phyloP scores from a whole-genome alignment of 2,329 filamentous ascomycete species.

The Diplodia seriata region DNA sequence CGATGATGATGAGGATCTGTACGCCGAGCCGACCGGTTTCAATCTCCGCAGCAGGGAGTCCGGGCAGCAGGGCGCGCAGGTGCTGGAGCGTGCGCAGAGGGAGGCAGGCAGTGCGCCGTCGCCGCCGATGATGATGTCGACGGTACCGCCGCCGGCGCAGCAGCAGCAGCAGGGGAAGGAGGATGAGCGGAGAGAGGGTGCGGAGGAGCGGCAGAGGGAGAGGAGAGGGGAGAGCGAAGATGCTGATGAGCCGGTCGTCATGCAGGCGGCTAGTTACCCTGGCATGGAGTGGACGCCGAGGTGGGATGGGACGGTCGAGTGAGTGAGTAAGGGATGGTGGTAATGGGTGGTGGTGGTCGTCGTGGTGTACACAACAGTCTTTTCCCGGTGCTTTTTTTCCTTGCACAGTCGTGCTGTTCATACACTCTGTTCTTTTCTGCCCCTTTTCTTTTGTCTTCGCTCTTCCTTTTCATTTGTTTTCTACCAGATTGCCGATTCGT shows the following conservation, averaged over 20 bases:
- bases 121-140: constrained; percentile 38
- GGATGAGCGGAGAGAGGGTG: constrained; percentile 38
- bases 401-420: background rate
- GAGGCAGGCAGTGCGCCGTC: background rate
- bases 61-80: constrained; percentile 6
- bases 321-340: background rate
- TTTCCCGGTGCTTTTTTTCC: background rate
- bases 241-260: constrained; percentile 58
- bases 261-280: constrained; percentile 73
- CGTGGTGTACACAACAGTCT: background rate
- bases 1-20: constrained; percentile 23
- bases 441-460: background rate
- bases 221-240: constrained; percentile 40
- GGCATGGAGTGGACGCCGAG: constrained; percentile 73
- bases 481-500: background rate
- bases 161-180: background rate
- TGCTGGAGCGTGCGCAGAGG: constrained; percentile 17
- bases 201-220: background rate
- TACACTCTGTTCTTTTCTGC: background rate
- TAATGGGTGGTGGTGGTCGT: background rate
- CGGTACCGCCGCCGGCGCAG: constrained; percentile 38
- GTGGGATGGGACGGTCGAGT: constrained; percentile 41
- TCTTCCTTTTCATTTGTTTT: background rate
- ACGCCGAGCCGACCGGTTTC: constrained; percentile 36
- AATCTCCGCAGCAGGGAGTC: constrained; percentile 41